Evolutionary conservation across 495 filamentous ascomycete species (phyloP).

Genomic region (Pyrenula aspistea): DNA sequence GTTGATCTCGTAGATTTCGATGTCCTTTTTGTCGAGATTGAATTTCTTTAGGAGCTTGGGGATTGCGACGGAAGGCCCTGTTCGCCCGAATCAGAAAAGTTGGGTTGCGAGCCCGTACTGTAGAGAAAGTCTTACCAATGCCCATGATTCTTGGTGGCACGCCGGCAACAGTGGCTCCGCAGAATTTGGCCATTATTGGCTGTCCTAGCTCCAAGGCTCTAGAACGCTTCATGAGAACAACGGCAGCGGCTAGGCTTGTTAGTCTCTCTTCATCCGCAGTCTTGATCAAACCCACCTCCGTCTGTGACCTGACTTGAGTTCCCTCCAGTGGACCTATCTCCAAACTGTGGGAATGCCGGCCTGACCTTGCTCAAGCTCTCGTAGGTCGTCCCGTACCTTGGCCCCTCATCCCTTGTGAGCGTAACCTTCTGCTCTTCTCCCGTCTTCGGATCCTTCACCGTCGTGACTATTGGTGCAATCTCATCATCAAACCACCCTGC

Average conservation of each 20-base stretch:
- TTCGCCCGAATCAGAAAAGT: not conserved
- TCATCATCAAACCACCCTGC: conserved; percentile 90
- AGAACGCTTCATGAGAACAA: conserved; percentile 88
- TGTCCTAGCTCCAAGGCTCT: conserved; percentile 78
- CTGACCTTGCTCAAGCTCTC: conserved; percentile 76
- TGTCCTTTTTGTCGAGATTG: conserved; percentile 65
- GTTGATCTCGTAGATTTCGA: conserved; percentile 89
- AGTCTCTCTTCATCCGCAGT: conserved; percentile 7
- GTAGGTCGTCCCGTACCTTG: conserved; percentile 77
- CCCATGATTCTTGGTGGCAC: conserved; percentile 92
- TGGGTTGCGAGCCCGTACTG: not conserved
- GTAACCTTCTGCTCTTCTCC: conserved; percentile 67
- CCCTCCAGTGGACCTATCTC: conserved; percentile 80
- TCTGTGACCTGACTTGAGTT: conserved; percentile 95
- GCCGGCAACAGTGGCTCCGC: conserved; percentile 81
- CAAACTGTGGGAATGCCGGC: conserved; percentile 82
- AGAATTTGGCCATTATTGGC: conserved; percentile 90
- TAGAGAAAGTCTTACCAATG: conserved; percentile 29
- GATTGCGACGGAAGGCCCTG: conserved; percentile 78
- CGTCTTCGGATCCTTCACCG: conserved; percentile 69
- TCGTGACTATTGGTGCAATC: conserved; percentile 75
- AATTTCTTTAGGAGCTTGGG: conserved; percentile 82
- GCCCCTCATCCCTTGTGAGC: conserved; percentile 75
- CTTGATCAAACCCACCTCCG: conserved; percentile 37
- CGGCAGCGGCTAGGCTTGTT: conserved; percentile 52